Evolutionary conservation across 257 asterid genomes (phyloP), one percentile per base, ranked within the genome.

Genomic region (Fraxinus quadrangulata): DNA sequence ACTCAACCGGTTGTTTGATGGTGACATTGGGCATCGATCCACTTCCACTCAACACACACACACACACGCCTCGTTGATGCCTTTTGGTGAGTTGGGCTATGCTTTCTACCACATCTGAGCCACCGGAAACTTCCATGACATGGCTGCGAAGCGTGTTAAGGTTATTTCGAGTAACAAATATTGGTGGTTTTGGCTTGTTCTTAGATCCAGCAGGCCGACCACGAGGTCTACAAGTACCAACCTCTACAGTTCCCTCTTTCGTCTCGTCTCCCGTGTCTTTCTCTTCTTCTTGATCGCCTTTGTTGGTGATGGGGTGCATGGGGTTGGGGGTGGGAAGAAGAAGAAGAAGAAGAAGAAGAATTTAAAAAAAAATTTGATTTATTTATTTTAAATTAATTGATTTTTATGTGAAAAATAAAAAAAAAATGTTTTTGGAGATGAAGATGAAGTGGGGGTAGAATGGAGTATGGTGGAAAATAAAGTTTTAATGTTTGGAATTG

Each of bases 171-270:
- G 94, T 89, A 1, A 90, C 88, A 61, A 90, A 86, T 4, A 90
- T 84, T 5, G 96, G 96, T 0, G 93, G 93, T 21, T 85, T 90
- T 2, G 91, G 88, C 49, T 89, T 90, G 88, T 90, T 90, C 72
- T 89, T 89, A 0, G 96, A 90, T 2, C 96, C 96, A 0, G 96
- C 77, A 0, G 93, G 96, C 0, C 96, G 84, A 63, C 96, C 96
- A 42, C 96, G 84, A 26, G 92, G 89, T 66, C 96, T 85, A 68
- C 91, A 85, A 5, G 68, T 79, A 0, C 88, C 92, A 12, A 84
- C 85, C 54, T 87, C 96, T 1, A 89, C 91, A 5, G 90, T 94
- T 0, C 94, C 92, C 59, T 89, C 96, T 76, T 70, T 85, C 1
- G 89, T 87, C 75, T 85, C 93, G 21, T 76, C 84, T 1, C 65